phyloP scores from a whole-genome alignment of 176 grass and related monocot genomes.

The Zoysia pacifica region DNA sequence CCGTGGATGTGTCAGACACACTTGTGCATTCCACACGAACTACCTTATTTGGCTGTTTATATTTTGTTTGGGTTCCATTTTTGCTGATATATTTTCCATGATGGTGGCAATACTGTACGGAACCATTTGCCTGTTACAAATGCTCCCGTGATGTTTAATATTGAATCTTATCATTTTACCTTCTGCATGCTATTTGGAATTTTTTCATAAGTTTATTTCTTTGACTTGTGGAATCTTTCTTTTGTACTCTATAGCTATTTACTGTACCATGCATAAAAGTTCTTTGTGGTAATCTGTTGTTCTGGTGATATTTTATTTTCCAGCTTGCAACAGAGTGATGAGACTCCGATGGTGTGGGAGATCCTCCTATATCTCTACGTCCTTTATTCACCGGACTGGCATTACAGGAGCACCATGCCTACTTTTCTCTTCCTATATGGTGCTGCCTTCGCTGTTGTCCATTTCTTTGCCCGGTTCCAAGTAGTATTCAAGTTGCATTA shows the following conservation, averaged over 20 bases:
- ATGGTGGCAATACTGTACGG: background rate
- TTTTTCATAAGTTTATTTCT: background rate
- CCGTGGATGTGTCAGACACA: background rate
- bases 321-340: constrained; percentile 88
- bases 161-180: background rate
- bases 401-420: constrained; percentile 86
- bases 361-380: constrained; percentile 84
- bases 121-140: background rate
- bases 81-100: too few relatives aligned
- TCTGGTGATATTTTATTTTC: constrained; percentile 24
- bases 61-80: background rate
- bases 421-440: constrained; percentile 89
- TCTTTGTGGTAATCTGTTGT: constrained; percentile 14
- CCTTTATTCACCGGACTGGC: constrained; percentile 93
- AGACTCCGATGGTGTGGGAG: constrained; percentile 92
- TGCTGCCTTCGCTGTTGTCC: constrained; percentile 65
- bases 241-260: background rate
- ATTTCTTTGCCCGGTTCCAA: constrained; percentile 65
- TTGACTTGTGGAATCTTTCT: background rate
- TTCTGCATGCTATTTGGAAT: background rate
- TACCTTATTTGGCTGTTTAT: background rate
- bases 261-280: background rate
- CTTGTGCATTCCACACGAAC: background rate
- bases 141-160: background rate
- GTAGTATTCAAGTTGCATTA: constrained; percentile 86